phyloP scores from a whole-genome alignment of 257 asterid genomes.

The Solanum gandarillasii region DNA sequence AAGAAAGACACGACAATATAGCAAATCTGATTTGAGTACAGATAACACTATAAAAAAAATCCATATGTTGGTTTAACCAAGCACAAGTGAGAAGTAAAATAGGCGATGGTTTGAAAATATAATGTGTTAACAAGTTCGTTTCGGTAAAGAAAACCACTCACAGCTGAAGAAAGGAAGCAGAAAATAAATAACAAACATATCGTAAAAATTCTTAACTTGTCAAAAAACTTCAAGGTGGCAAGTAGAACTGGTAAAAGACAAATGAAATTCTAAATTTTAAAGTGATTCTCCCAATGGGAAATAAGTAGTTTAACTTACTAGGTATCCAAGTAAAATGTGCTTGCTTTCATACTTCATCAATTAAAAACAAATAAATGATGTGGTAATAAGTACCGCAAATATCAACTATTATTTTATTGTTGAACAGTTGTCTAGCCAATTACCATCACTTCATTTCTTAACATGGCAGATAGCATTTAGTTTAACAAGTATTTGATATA shows the following conservation, averaged over 20 bases:
- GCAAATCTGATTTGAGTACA: not conserved
- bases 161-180: not conserved
- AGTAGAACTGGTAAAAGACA: not conserved
- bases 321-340: not conserved
- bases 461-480: not conserved
- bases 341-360: not conserved
- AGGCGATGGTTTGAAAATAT: not conserved
- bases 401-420: not conserved
- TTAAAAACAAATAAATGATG: not conserved
- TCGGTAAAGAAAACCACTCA: not conserved
- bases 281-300: not conserved
- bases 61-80: not conserved
- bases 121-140: not conserved
- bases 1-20: not conserved
- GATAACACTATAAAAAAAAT: no score
- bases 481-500: not conserved
- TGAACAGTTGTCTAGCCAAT: not conserved
- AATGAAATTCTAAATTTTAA: not conserved
- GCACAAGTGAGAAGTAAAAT: not conserved
- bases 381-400: not conserved
- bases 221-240: not conserved
- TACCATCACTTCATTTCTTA: not conserved
- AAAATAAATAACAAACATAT: not conserved
- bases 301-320: not conserved
- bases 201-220: not conserved